Conservation (phyloP, 2,329 filamentous ascomycete species). For the Fusarium papillatum region DNA sequence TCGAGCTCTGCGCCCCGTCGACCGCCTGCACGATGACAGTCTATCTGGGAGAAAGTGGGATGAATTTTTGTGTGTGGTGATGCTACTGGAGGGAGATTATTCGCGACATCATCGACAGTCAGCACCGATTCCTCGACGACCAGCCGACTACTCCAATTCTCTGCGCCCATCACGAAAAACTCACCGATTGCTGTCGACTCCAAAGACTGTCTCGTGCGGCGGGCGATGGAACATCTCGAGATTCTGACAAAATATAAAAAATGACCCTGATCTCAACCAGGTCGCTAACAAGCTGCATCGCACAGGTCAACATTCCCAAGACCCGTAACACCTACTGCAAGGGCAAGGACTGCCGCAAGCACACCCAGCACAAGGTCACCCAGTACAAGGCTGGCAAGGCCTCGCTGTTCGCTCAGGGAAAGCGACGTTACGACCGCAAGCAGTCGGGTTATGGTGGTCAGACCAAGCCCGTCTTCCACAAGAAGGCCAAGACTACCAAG, state of each 20-base stretch:
- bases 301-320: conserved; percentile 97
- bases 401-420: conserved; percentile 97
- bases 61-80: conserved; percentile 35
- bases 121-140: conserved; percentile 33
- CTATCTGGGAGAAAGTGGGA: conserved; percentile 42
- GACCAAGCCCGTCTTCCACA: conserved; percentile 99
- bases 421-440: conserved; percentile 99
- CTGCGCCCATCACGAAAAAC: background rate
- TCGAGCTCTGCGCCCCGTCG: conserved; percentile 40
- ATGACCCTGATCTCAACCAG: conserved; percentile 26
- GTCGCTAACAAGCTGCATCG: conserved; percentile 48
- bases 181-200: conserved; percentile 12
- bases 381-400: conserved; percentile 99
- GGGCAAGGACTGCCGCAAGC: conserved; percentile 93
- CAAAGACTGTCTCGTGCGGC: conserved; percentile 40
- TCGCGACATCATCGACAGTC: conserved; percentile 31
- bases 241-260: conserved; percentile 23
- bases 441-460: conserved; percentile 99
- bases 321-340: conserved; percentile 98
- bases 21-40: conserved; percentile 49
- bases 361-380: conserved; percentile 93
- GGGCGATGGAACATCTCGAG: conserved; percentile 17
- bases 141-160: background rate
- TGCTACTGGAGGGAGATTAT: conserved; percentile 34
- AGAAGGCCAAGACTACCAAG: conserved; percentile 99